phyloP scores from a whole-genome alignment of 1,139 yeast genomes.

The Geotrichum carabidarum region DNA sequence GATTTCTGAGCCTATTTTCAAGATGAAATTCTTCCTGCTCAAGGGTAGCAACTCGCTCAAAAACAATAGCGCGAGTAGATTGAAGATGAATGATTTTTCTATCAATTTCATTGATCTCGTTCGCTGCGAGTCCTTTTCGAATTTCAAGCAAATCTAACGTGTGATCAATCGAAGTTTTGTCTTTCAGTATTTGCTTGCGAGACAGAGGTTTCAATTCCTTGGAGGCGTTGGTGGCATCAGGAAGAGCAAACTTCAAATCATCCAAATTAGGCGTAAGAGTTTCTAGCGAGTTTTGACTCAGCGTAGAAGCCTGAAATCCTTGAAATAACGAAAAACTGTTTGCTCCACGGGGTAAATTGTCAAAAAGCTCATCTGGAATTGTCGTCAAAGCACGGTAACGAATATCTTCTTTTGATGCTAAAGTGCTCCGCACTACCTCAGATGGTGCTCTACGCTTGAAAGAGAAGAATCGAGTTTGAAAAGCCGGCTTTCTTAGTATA shows the following conservation, averaged over 20 bases:
- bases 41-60: conserved; percentile 52
- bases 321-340: conserved; percentile 52
- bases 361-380: conserved; percentile 53
- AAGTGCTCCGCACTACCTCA: conserved; percentile 35
- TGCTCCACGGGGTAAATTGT: conserved; percentile 44
- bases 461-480: conserved; percentile 38
- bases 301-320: conserved; percentile 55
- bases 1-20: conserved; percentile 44
- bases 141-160: conserved; percentile 53
- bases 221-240: conserved; percentile 12
- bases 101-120: conserved; percentile 60
- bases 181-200: conserved; percentile 35
- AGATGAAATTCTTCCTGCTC: conserved; percentile 55
- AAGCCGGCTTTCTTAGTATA: conserved; percentile 38
- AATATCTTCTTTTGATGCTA: conserved; percentile 31
- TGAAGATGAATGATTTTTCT: conserved; percentile 49
- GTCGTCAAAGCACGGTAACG: conserved; percentile 39
- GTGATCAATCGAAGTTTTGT: conserved; percentile 42
- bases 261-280: background rate
- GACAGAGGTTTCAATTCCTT: conserved; percentile 19
- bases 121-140: conserved; percentile 57
- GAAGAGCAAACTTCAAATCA: conserved; percentile 16
- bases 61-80: conserved; percentile 47
- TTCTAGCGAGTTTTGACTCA: background rate
- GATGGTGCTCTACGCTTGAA: conserved; percentile 40